Conservation (phyloP, 208 protist species). For the Trypanosoma theileri region DNA sequence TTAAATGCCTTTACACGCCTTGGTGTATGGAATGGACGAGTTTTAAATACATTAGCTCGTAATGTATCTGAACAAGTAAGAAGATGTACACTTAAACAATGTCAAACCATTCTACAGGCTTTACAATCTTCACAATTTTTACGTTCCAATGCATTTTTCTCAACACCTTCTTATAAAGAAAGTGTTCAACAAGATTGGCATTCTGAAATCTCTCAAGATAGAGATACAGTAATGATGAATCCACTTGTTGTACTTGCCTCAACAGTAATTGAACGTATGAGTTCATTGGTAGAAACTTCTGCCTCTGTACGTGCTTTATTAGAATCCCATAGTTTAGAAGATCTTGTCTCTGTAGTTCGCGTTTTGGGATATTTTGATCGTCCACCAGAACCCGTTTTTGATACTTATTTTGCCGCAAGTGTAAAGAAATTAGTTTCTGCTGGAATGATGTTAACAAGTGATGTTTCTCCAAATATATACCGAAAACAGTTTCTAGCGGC, state of each 20-base stretch:
- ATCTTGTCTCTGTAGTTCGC: slow-evolving; percentile 46
- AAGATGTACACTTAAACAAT: slow-evolving; percentile 56
- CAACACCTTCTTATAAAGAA: slow-evolving; percentile 12
- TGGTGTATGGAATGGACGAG: slow-evolving; percentile 69
- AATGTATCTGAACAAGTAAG: slow-evolving; percentile 39
- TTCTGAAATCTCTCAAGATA: not conserved
- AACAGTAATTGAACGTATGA: slow-evolving; percentile 52
- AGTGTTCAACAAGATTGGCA: slow-evolving; percentile 25
- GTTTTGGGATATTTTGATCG: slow-evolving; percentile 56
- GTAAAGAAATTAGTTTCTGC: slow-evolving; percentile 26
- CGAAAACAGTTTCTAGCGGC: slow-evolving; percentile 5
- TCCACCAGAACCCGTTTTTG: slow-evolving; percentile 71
- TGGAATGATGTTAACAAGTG: not conserved
- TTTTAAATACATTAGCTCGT: slow-evolving; percentile 43
- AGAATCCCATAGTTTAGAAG: slow-evolving; percentile 34
- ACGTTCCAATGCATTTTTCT: slow-evolving; percentile 38
- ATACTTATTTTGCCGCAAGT: slow-evolving; percentile 46
- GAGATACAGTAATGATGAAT: slow-evolving; percentile 12
- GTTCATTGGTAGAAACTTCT: slow-evolving; percentile 36
- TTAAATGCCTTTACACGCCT: slow-evolving; percentile 61
- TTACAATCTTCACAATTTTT: slow-evolving; percentile 66
- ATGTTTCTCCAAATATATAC: not conserved
- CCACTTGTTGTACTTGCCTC: slow-evolving; percentile 28
- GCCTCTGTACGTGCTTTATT: slow-evolving; percentile 32
- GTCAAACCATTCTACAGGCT: slow-evolving; percentile 55